Evolutionary conservation across 2,329 filamentous ascomycete species (phyloP), one percentile per base, ranked within the genome.

Genomic region (Allantophomopsis cytisporea): DNA sequence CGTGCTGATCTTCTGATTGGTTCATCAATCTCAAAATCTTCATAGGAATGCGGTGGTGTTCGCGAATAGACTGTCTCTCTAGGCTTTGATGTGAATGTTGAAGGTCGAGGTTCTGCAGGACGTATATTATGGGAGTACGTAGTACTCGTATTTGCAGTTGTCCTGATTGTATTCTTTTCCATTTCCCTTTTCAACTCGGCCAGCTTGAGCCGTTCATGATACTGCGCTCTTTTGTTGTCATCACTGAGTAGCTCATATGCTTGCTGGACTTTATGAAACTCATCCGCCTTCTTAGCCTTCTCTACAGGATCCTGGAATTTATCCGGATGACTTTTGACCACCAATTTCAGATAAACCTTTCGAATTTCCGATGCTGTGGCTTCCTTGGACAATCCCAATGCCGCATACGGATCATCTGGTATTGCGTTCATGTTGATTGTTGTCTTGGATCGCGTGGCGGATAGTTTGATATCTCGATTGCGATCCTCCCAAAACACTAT

Each of bases 241-340:
- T 95, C 80, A 53, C 76, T 83, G 44, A 98, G 73, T 21, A 91
- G 68, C 60, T 96, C 91, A 61, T 94, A 98, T 38, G 91, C 88
- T 51, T 88, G 76, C 59, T 95, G 88, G 28, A 96, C 84, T 56
- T 77, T 79, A 60, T 95, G 87, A 54, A 96, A 98, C 60, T 94
- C 80, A 50, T 86, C 80, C 50, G 83, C 77, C 59, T 88, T 93
- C 50, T 76, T 65, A 43, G 76, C 75, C 61, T 91, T 93, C 52
- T 83, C 66, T 13, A 75, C 66, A 36, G 50, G 44, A 43, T 58
- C 75, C 48, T 86, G 80, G 45, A 94, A 76, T 63, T 94, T 94
- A 67, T 95, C 88, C 28, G 88, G 88, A 51, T 95, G 88, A 55
- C 82, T 88, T 59, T 83, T 86, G 50, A 94, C 73, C 30, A 85